Conservation (phyloP, 495 filamentous ascomycete species). For the Trichoderma reesei region DNA sequence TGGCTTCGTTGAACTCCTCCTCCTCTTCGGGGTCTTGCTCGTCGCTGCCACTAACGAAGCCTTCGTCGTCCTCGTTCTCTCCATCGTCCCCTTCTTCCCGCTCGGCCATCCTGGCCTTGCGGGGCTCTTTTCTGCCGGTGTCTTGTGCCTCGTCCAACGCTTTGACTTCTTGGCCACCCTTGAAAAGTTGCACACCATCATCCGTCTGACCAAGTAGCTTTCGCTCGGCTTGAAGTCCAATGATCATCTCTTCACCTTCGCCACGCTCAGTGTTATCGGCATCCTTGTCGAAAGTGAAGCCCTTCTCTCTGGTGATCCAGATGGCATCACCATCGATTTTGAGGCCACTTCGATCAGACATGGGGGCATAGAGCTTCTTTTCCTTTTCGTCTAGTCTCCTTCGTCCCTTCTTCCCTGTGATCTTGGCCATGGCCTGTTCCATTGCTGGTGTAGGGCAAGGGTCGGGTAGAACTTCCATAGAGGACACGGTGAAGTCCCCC, state of each 20-base stretch:
- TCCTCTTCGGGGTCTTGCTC: slow-evolving; percentile 50
- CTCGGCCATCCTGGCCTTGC: slow-evolving; percentile 57
- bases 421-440: slow-evolving; percentile 74
- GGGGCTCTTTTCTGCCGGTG: slow-evolving; percentile 58
- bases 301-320: slow-evolving; percentile 48
- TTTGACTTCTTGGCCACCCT: slow-evolving; percentile 59
- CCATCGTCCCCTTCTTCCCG: slow-evolving; percentile 36
- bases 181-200: slow-evolving; percentile 74
- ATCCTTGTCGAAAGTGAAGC: slow-evolving; percentile 68
- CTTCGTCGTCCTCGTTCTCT: slow-evolving; percentile 52
- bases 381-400: slow-evolving; percentile 86
- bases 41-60: slow-evolving; percentile 42
- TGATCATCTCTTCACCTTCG: slow-evolving; percentile 84
- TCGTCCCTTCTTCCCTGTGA: slow-evolving; percentile 65
- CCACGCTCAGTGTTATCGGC: slow-evolving; percentile 62
- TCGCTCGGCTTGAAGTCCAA: slow-evolving; percentile 77
- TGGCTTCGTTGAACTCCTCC: slow-evolving; percentile 43
- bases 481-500: slow-evolving; percentile 79
- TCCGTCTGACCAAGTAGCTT: slow-evolving; percentile 72
- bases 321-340: slow-evolving; percentile 51
- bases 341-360: slow-evolving; percentile 94
- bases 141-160: slow-evolving; percentile 50
- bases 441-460: slow-evolving; percentile 90
- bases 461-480: slow-evolving; percentile 80
- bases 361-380: slow-evolving; percentile 89